Evolutionary conservation across 176 grass and related monocot genomes (phyloP).

Genomic region (Microstegium vimineum): DNA sequence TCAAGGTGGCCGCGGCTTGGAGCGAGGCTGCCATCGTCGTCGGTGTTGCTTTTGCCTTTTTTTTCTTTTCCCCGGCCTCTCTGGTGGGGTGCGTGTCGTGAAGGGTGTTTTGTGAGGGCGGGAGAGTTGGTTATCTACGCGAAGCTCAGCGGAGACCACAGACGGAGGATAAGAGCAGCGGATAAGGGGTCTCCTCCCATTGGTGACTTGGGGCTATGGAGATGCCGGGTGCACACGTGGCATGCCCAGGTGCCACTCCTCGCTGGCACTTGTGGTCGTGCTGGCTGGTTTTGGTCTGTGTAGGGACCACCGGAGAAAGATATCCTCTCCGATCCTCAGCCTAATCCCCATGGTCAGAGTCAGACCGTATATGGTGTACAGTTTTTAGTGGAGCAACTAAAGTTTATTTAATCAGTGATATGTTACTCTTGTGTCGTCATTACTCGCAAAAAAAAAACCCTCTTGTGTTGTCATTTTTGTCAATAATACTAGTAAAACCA

Average conservation of each 20-base stretch:
- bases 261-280: background rate
- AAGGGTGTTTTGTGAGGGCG: conserved; percentile 28
- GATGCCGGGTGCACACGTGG: conserved; percentile 28
- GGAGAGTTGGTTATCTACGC: conserved; percentile 38
- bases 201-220: conserved; percentile 64
- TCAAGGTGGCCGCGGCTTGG: conserved; percentile 76
- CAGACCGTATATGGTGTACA: background rate
- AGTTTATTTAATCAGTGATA: background rate
- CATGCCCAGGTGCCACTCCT: background rate
- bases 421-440: no score
- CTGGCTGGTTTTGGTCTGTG: background rate
- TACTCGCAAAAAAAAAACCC: no score
- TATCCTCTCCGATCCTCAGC: background rate
- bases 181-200: conserved; percentile 62
- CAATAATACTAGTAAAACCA: no score
- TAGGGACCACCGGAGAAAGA: background rate
- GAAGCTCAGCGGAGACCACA: background rate
- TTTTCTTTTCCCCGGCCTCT: background rate
- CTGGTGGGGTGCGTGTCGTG: conserved; percentile 8
- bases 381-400: background rate
- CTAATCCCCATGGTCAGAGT: background rate
- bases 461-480: no score
- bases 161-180: conserved; percentile 50
- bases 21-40: conserved; percentile 69
- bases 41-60: background rate